phyloP scores from a whole-genome alignment of 768 basidiomycete species.

The Russula sp. region DNA sequence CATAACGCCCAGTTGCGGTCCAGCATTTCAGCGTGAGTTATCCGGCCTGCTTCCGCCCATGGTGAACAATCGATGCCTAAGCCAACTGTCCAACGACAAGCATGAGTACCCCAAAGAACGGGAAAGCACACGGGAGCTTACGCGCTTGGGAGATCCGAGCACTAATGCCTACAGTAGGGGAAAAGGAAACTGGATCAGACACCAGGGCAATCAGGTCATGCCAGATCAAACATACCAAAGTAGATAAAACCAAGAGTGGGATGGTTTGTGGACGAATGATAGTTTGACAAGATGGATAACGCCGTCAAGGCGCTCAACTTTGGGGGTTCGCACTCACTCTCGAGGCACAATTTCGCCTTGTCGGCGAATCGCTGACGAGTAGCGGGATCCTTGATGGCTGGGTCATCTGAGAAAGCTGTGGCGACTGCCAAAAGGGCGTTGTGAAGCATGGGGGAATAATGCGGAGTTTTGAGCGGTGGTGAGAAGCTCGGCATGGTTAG shows the following conservation, averaged over 20 bases:
- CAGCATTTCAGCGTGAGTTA: slow-evolving; percentile 44
- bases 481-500: slow-evolving; percentile 26
- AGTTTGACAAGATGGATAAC: slow-evolving; percentile 33
- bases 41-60: slow-evolving; percentile 47
- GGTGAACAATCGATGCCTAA: slow-evolving; percentile 49
- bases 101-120: not conserved
- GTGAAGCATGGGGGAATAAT: slow-evolving; percentile 69
- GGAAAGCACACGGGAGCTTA: slow-evolving; percentile 29
- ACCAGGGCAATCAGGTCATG: not conserved
- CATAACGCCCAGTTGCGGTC: slow-evolving; percentile 57
- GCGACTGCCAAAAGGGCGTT: slow-evolving; percentile 50
- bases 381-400: slow-evolving; percentile 26
- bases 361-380: slow-evolving; percentile 31
- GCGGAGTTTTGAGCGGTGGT: slow-evolving; percentile 37
- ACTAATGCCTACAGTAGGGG: slow-evolving; percentile 46
- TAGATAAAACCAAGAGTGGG: slow-evolving; percentile 40
- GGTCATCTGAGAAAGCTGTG: slow-evolving; percentile 33
- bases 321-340: slow-evolving; percentile 35
- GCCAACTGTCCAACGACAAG: slow-evolving; percentile 36
- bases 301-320: slow-evolving; percentile 37
- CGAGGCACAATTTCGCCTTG: slow-evolving; percentile 35
- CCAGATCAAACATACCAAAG: slow-evolving; percentile 27
- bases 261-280: slow-evolving; percentile 33
- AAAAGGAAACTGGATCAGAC: not conserved
- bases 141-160: slow-evolving; percentile 52